These are phyloP conservation scores for Salvia hispanica DNA, from an alignment of 257 asterid genomes.

Conservation along the genomic window DNA sequence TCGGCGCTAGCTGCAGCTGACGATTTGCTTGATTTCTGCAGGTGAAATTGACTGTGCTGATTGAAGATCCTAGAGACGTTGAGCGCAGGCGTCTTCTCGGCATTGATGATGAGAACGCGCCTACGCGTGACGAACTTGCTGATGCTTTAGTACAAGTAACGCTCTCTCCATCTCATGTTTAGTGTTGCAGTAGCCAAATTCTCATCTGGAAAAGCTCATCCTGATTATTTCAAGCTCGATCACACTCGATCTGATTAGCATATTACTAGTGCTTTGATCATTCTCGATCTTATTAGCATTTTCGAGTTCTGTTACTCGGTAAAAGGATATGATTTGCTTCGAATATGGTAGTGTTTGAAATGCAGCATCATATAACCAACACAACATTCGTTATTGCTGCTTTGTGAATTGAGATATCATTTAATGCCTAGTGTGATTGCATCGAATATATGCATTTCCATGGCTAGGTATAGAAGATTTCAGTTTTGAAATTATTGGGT, in stretches of 20 bases:
- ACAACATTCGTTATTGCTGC: background rate
- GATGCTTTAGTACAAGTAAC: conserved; percentile 75
- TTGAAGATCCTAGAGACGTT: conserved; percentile 96
- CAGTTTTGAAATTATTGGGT: background rate
- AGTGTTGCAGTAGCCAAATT: background rate
- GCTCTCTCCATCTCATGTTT: conserved; percentile 3
- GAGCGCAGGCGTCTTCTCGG: conserved; percentile 94
- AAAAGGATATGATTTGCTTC: background rate
- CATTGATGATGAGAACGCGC: conserved; percentile 89
- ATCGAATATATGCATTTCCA: conserved; percentile 8
- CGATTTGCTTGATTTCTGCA: conserved; percentile 25
- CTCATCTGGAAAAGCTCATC: background rate
- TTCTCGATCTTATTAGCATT: background rate
- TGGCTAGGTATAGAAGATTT: background rate
- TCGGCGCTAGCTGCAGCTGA: conserved; percentile 1
- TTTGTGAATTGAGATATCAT: background rate
- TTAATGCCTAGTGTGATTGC: background rate
- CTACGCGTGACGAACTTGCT: conserved; percentile 90
- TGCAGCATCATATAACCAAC: background rate
- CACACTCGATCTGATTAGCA: background rate
- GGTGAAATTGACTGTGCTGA: conserved; percentile 84
- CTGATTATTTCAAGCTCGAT: background rate
- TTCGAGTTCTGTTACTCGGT: conserved; percentile 9
- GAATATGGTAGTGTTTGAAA: background rate
- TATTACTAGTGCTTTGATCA: background rate